Conservation (phyloP, 768 basidiomycete species). For the Hericium rajendrae region DNA sequence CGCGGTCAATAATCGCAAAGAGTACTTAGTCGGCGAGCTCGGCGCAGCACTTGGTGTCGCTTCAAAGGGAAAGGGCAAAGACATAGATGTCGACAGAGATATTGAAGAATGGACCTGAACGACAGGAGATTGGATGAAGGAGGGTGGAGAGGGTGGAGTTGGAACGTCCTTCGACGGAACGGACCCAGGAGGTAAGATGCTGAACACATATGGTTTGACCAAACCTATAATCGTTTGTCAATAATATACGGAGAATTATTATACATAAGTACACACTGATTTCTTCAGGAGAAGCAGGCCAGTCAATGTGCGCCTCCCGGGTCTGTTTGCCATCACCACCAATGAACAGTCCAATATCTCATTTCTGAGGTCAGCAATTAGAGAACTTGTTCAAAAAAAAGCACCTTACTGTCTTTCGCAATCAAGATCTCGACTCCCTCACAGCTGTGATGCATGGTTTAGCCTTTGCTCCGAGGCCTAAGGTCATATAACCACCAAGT, state of each 20-base stretch:
- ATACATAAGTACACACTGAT: conserved; percentile 34
- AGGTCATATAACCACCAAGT: conserved; percentile 76
- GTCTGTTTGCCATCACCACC: conserved; percentile 48
- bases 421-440: conserved; percentile 54
- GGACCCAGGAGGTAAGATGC: conserved; percentile 62
- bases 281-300: conserved; percentile 80
- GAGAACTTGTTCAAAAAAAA: background rate
- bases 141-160: conserved; percentile 23
- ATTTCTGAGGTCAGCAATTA: background rate
- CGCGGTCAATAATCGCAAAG: conserved; percentile 56
- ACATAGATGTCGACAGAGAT: conserved; percentile 52
- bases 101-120: conserved; percentile 66
- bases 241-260: background rate
- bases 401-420: conserved; percentile 67
- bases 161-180: conserved; percentile 28
- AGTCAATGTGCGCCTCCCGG: conserved; percentile 44
- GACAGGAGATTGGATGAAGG: conserved; percentile 45
- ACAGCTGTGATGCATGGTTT: conserved; percentile 54
- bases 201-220: conserved; percentile 69
- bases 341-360: conserved; percentile 64
- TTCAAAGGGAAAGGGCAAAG: conserved; percentile 51
- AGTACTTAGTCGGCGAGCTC: conserved; percentile 28
- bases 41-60: conserved; percentile 23
- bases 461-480: conserved; percentile 66
- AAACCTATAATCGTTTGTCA: conserved; percentile 35